Conservation (phyloP, 257 asterid genomes). For the Solanum stenotomum region DNA sequence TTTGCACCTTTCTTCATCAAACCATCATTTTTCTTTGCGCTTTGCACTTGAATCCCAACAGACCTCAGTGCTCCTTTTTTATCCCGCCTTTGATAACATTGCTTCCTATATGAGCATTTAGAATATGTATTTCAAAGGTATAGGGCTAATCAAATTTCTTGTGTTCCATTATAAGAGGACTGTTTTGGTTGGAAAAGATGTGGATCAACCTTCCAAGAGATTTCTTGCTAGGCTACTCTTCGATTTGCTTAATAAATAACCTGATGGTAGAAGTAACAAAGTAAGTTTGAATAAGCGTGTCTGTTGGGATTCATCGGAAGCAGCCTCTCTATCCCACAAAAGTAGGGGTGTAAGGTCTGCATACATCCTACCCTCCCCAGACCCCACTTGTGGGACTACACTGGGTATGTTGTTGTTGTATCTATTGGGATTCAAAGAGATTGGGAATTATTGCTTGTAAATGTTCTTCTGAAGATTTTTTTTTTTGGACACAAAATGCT, state of each 20-base stretch:
- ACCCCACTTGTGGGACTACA: neutral
- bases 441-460: neutral
- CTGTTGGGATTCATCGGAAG: neutral
- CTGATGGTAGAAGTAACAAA: neutral
- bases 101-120: neutral
- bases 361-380: neutral
- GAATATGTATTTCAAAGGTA: neutral
- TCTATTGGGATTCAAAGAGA: neutral
- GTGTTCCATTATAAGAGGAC: neutral
- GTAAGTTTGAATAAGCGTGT: neutral
- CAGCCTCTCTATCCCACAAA: neutral
- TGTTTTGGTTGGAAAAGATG: neutral
- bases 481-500: neutral
- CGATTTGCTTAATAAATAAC: neutral
- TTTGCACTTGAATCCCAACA: neutral
- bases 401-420: neutral
- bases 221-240: neutral
- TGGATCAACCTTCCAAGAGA: neutral
- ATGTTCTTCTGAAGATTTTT: neutral
- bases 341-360: neutral
- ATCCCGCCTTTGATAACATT: neutral
- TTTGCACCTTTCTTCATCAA: neutral
- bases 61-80: neutral
- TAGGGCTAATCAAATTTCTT: neutral
- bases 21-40: neutral